phyloP scores from a whole-genome alignment of 306 rosid species.

The Cucumis sativus region Cucumber_9930_V3 NC_026657.2:8965001-8965500 shows the following conservation, averaged over 20 bases:
- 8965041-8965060: neutral
- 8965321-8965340: constrained; percentile 56
- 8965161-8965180: constrained; percentile 60
- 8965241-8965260: constrained; percentile 37
- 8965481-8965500: constrained; percentile 82
- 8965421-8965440: neutral
- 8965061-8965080: neutral
- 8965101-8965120: neutral
- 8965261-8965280: constrained; percentile 43
- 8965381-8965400: neutral
- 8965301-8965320: constrained; percentile 59
- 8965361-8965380: neutral
- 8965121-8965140: neutral
- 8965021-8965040: constrained; percentile 36
- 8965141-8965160: neutral
- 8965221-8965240: constrained; percentile 73
- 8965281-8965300: constrained; percentile 50
- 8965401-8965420: neutral
- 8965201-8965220: constrained; percentile 74
- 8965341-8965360: constrained; percentile 26
- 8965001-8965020: constrained; percentile 70
- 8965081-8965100: neutral
- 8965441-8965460: constrained; percentile 48
- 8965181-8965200: constrained; percentile 49
- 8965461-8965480: constrained; percentile 71